Base-by-base conservation (phyloP, 2,329 filamentous ascomycete genomes). In the Aureobasidium mangrovei region DNA sequence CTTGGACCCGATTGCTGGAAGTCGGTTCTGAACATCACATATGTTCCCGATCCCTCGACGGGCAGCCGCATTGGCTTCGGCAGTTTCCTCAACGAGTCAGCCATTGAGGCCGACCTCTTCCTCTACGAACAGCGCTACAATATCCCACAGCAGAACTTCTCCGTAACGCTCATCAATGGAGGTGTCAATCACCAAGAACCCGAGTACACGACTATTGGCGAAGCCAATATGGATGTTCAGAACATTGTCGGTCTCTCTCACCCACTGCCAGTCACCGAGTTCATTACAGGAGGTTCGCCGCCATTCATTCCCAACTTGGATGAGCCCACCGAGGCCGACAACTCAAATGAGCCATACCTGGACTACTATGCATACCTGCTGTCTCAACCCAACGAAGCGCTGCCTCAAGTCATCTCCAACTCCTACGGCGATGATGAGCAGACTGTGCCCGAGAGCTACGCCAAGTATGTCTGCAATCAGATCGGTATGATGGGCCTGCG, bases 401-500 rank as follows among this genome's bases (percentile, higher is more conserved):
- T 86, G 1, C 83, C 84, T 0, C 77, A 80, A 54, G 77, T 81
- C 7, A 75, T 86, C 61, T 78, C 75, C 44, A 80, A 78, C 9
- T 84, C 80, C 0, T 86, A 86, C 63, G 81, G 81, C 44, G 80
- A 84, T 56, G 74, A 78, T 53, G 82, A 86, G 66, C 78, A 84
- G 63, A 76, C 74, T 3, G 71, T 86, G 0, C 83, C 83, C 0
- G 62, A 70, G 3, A 72, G 74, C 12, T 86, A 85, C 62, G 78
- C 79, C 12, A 69, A 71, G 41, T 75, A 75, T 41, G 80, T 85
- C 12, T 86, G 83, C 71, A 76, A 79, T 59, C 70, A 82, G 62
- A 82, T 85, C 61, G 80, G 77, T 53, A 76, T 83, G 60, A 78
- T 86, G 48, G 82, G 81, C 10, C 76, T 80, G 1, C 79, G 82